Base-by-base conservation (phyloP, 495 filamentous ascomycete species). In the Talaromyces adpressus region DNA sequence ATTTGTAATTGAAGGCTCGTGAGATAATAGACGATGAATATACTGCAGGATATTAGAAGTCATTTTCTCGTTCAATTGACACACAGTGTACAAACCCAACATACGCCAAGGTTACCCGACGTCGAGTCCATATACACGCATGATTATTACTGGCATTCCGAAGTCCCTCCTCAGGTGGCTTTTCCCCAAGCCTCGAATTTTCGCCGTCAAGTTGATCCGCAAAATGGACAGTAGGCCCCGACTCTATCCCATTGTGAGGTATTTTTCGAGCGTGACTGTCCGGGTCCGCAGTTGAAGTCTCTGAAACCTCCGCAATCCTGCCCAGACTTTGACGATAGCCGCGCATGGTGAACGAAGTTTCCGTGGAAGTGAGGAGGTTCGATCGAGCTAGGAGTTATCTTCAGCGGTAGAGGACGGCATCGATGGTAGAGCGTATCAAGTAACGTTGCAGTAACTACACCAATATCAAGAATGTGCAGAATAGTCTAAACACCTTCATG, bases 11-110 rank as follows among this genome's bases (percentile, higher is more conserved):
- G 58, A 11, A 65, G 39, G 8, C 59, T 58, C 12, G 56, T 67
- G 8, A 69, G 57, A 11, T 63, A 67, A 12, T 52, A 67, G 30
- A 67, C 30, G 22, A 69, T 34, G 23, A 62, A 67, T 34, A 69
- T 58, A 12, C 67, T 69, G 47, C 36, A n/a, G 1, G 30, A 20
- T 32, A 29, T 58, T 20, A 36, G 27, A 9, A 56, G 14, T 6
- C 12, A 6, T 29, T 54, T 14, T 20, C 14, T 29, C 51, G 2
- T n/a, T 6, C 18, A 39, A 7, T 25, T 0, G 2, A 47, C 16
- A n/a, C 3, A n/a, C 5, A 12, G 23, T 12, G 6, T 7, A 62
- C 61, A 20, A 52, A 62, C 61, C 61, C 47, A 18, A 53, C 47
- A 36, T 62, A 62, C 22, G 61, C 45, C 47, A 62, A 20, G 36